These are phyloP conservation scores for Monosporascus cannonballus DNA, from an alignment of 2,329 filamentous ascomycete genomes.

Conservation along the genomic window DNA sequence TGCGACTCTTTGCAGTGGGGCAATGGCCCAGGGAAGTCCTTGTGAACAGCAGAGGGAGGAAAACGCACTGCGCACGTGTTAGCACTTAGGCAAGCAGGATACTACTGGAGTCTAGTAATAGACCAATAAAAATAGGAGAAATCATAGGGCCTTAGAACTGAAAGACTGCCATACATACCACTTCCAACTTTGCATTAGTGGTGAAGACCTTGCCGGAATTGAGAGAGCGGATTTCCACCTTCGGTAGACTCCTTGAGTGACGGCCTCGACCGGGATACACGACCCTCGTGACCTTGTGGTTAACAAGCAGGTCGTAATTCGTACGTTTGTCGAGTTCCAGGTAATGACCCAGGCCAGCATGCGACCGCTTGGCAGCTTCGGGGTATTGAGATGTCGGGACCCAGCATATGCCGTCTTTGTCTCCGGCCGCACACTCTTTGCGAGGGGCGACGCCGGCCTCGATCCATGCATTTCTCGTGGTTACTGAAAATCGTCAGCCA, in stretches of 20 bases:
- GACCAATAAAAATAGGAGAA: too few species aligned
- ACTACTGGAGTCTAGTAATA: too few species aligned
- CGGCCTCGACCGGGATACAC: slow-evolving; percentile 5
- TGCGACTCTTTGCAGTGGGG: too few species aligned
- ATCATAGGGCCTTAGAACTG: background rate
- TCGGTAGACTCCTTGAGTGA: background rate
- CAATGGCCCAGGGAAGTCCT: too few species aligned
- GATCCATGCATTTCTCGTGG: slow-evolving; percentile 13
- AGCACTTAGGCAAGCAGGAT: background rate
- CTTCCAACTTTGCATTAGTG: background rate
- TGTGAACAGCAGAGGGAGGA: too few species aligned
- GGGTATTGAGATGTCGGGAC: slow-evolving; percentile 24
- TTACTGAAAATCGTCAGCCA: background rate
- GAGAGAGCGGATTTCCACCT: background rate
- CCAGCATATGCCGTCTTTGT: slow-evolving; percentile 27
- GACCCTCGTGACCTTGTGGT: slow-evolving; percentile 22
- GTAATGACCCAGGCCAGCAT: slow-evolving; percentile 26
- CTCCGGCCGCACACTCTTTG: slow-evolving; percentile 21
- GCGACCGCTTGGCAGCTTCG: slow-evolving; percentile 20
- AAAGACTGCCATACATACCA: background rate
- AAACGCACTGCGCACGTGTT: background rate
- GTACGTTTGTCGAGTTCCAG: slow-evolving; percentile 15
- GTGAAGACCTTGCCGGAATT: background rate
- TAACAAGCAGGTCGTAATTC: slow-evolving; percentile 20
- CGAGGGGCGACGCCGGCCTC: slow-evolving; percentile 19